These are phyloP conservation scores for Candolleomyces aberdarensis DNA, from an alignment of 768 basidiomycete species.

Conservation along the genomic window DNA sequence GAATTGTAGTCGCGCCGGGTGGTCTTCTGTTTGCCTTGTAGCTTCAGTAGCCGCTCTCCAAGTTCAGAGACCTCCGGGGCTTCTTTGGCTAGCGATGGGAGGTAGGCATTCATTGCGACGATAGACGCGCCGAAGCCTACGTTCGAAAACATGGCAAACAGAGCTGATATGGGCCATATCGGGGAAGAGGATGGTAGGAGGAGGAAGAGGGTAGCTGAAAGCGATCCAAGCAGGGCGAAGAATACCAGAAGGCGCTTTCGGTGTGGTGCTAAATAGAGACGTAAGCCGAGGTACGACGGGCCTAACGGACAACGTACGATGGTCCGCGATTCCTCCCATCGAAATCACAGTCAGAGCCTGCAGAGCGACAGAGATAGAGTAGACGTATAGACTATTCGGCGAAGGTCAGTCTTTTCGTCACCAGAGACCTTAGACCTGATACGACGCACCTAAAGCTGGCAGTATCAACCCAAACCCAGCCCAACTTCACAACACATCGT, in stretches of 20 bases:
- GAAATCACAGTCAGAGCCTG: conserved; percentile 96
- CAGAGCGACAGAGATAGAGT: conserved; percentile 83
- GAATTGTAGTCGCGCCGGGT: conserved; percentile 12
- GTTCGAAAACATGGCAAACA: conserved; percentile 76
- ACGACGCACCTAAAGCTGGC: conserved; percentile 81
- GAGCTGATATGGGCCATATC: conserved; percentile 64
- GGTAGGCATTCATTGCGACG: conserved; percentile 90
- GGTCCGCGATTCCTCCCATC: conserved; percentile 88
- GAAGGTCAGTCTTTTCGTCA: background rate
- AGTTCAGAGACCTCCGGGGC: conserved; percentile 54
- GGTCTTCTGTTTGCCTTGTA: conserved; percentile 14
- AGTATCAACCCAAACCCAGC: conserved; percentile 85
- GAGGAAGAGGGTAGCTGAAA: conserved; percentile 68
- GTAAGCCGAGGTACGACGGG: conserved; percentile 1
- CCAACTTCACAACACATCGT: conserved; percentile 79
- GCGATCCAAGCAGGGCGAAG: conserved; percentile 73
- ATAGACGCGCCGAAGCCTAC: conserved; percentile 82
- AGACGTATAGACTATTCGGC: conserved; percentile 69
- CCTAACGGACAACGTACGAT: conserved; percentile 52
- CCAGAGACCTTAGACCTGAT: no score
- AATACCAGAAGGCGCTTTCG: conserved; percentile 75
- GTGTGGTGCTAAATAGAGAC: conserved; percentile 43
- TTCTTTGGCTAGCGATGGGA: conserved; percentile 68
- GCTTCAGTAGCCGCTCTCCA: conserved; percentile 28
- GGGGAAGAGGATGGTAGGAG: conserved; percentile 67